Base-by-base conservation (phyloP, 1,284 basidiomycete genomes). In the Ceratorhiza oryzae-sativae region DNA sequence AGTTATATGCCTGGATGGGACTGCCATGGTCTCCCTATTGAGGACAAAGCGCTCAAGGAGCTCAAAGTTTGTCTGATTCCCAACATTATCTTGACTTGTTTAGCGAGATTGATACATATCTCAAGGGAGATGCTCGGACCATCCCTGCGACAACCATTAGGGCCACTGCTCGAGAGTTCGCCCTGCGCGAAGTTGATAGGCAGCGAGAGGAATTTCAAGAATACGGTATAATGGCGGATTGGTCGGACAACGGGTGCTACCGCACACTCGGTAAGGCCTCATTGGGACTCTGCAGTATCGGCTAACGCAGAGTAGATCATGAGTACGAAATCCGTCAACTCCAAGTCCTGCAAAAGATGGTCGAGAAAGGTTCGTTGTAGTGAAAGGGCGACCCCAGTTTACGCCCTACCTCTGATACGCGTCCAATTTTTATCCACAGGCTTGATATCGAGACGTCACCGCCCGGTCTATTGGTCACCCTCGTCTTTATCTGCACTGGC, bases 1-100 rank as follows among this genome's bases (percentile, higher is more conserved):
- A 97, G 95, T 77, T 98, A 95, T 80, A 81, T 92, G 45, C 97
- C 97, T 32, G 97, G 97, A 3, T 99, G 95, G 95, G 97, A 99
- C 79, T 99, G 97, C 78, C 97, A 99, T 78, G 97, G 97, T 1
- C 86, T 99, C 18, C 97, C 97, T 0, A 98, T 99, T 75, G 95
- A 97, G 80, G 93, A 94, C 77, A 97, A 97, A 79, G 92, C 95
- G 0, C 82, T 98, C 36, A 84, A 90, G 74, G 86, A 89, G 58
- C 84, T 93, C n/a, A 86, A 86, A 72, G 93, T 90, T 78, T 73
- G 86, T 79, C 3, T 13, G 41, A 25, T 25, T 55, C 55, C 62
- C 39, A 36, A 15, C 25, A 34, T 34, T 32, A 42, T 13, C 32
- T 32, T 13, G 2, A 49, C 34, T 53, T 48, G 10, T 65, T 68